phyloP scores from a whole-genome alignment of 257 asterid genomes.

The Nemophila menziesii region DNA sequence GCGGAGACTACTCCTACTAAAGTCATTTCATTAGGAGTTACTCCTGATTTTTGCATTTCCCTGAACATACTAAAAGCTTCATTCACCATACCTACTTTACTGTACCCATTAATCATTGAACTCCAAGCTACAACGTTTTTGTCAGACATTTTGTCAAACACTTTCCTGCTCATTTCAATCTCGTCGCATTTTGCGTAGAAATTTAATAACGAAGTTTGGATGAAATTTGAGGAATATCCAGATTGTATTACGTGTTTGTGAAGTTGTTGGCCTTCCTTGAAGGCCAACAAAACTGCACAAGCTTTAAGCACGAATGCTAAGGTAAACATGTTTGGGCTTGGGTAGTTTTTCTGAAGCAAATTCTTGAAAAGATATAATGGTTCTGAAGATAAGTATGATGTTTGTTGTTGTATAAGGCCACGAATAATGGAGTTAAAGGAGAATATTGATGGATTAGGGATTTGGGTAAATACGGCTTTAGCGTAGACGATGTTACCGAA shows the following conservation, averaged over 20 bases:
- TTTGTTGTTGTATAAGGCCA: conserved; percentile 21
- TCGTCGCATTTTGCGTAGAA: conserved; percentile 52
- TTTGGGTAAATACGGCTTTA: conserved; percentile 26
- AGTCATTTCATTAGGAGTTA: conserved; percentile 56
- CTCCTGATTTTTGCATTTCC: conserved; percentile 51
- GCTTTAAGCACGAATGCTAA: conserved; percentile 54
- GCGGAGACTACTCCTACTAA: conserved; percentile 63
- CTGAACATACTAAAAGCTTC: conserved; percentile 53
- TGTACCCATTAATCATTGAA: conserved; percentile 48
- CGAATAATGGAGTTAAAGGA: conserved; percentile 51
- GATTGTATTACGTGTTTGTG: conserved; percentile 46
- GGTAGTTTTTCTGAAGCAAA: conserved; percentile 25
- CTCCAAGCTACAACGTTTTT: conserved; percentile 63
- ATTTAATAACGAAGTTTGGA: conserved; percentile 52
- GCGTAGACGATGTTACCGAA: conserved; percentile 45
- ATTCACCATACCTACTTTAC: conserved; percentile 47
- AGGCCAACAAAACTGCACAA: conserved; percentile 40
- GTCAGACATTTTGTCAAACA: conserved; percentile 65
- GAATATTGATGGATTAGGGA: conserved; percentile 39
- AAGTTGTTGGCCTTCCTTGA: conserved; percentile 47
- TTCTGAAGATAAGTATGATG: conserved; percentile 13
- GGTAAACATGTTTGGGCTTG: conserved; percentile 44
- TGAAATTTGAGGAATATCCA: conserved; percentile 40
- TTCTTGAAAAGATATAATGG: conserved; percentile 39
- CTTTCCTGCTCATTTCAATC: conserved; percentile 36